Evolutionary conservation across 163 green algal genomes (phyloP), one percentile per base, ranked within the genome.

Genomic region (Scenedesmus sp.): DNA sequence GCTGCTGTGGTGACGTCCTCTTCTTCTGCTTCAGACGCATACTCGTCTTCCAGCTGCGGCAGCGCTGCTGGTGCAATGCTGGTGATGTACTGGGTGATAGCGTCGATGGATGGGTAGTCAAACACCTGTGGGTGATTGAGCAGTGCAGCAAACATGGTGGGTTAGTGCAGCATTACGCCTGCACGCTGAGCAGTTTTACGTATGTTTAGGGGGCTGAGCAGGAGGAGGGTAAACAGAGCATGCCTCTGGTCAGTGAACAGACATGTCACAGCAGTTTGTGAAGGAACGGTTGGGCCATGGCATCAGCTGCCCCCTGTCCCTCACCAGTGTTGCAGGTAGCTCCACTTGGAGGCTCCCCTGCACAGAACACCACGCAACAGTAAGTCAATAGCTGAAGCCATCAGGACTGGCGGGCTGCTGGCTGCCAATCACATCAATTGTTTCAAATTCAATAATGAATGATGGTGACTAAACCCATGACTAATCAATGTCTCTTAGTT

Each of bases 81-180:
- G 72, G 26, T 72, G 43, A 94, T 80, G 61, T 93, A 93, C 24
- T 85, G 30, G n/a, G 82, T 87, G 79, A 98, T 95, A 20, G 95
- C 94, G 22, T 82, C 88, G 2, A 97, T 82, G 4, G 95, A 96
- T 0, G 97, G 96, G 90, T 98, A 98, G 92, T 99, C 97, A 90
- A 98, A 99, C 2, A 97, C 93, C 35, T 98, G 89, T 2, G 96
- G 97, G 2, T 6, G 40, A 70, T 3, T 5, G 2, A 70, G 20
- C 20, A 7, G n/a, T 33, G 56, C 56, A 70, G n/a, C 51, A 61
- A n/a, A n/a, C 22, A 16, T 70, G 22, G 22, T 16, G 7, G 22
- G 0, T 70, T n/a, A 33, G 1, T 61, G 9, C 30, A 70, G 56
- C 20, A 7, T 16, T 6, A 79, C 79, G n/a, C 81, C 3, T 95